Base-by-base conservation (phyloP, 495 filamentous ascomycete genomes). In the Aspergillus homomorphus region DNA sequence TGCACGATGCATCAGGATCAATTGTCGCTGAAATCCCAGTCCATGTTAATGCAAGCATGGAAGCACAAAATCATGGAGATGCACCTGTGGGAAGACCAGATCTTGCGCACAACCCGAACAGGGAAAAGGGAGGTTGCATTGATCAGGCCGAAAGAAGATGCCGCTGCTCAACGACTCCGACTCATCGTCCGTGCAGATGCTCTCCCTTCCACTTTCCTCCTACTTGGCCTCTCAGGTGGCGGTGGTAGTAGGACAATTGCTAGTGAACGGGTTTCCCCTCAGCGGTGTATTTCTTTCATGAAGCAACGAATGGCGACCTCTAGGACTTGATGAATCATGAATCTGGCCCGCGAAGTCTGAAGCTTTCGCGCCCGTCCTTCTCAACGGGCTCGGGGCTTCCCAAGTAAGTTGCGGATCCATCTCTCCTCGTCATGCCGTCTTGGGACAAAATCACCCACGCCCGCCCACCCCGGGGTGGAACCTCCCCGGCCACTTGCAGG, bases 391-490 rank as follows among this genome's bases (percentile, higher is more conserved):
- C n/a, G n/a, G n/a, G n/a, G n/a, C n/a, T n/a, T n/a, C n/a, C n/a
- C n/a, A n/a, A n/a, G n/a, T n/a, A n/a, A n/a, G n/a, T n/a, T n/a
- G n/a, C n/a, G n/a, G n/a, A n/a, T n/a, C n/a, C n/a, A 45, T 33
- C 16, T 41, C 45, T 57, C 45, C 61, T 57, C 61, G 57, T 57
- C 62, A 60, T 64, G 49, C 62, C 62, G 15, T 60, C 50, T 64
- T 60, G 44, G 54, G 57, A 60, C 49, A 60, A 59, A 60, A 38
- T 22, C 44, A 46, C 50, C 45, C 45, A 38, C 33, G 33, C 33
- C 33, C 33, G 33, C 33, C 33, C 33, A 38, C 33, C 33, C 33
- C 33, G 33, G 23, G 28, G 54, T 50, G 21, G 54, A 33, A 54
- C 61, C 53, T 59, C 49, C 26, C 42, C 33, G 42, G 43, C 33